phyloP scores from a whole-genome alignment of 1,284 basidiomycete species.

The Cryptococcus maquisensis region DNA sequence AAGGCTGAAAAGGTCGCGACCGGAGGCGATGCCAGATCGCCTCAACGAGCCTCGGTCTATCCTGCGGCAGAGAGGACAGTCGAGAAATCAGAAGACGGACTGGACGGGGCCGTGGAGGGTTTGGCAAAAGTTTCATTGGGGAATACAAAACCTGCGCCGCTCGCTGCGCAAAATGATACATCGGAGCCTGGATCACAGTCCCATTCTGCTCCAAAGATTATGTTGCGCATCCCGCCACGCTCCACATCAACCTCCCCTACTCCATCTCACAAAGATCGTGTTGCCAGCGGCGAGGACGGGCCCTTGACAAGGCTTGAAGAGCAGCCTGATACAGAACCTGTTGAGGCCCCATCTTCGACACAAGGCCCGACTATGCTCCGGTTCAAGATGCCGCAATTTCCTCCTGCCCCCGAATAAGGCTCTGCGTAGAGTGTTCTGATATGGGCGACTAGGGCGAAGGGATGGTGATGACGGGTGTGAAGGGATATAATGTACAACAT shows the following conservation, averaged over 20 bases:
- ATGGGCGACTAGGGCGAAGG: too few species aligned
- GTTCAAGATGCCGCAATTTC: neutral
- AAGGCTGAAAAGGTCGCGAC: neutral
- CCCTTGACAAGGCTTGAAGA: neutral
- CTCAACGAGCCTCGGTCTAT: neutral
- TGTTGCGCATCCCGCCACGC: conserved; percentile 20
- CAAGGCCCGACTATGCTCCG: neutral
- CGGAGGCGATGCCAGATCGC: neutral
- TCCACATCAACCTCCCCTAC: neutral
- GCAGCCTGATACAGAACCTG: neutral
- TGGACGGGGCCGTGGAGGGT: neutral
- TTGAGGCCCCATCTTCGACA: neutral
- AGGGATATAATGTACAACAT: too few species aligned
- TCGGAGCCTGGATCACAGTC: neutral
- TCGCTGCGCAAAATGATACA: neutral
- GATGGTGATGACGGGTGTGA: neutral
- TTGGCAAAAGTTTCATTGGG: neutral
- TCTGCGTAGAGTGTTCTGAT: too few species aligned
- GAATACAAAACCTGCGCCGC: neutral
- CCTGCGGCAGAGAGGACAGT: neutral
- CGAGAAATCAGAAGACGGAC: neutral
- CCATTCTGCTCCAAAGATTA: conserved; percentile 11
- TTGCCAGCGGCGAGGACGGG: too few species aligned
- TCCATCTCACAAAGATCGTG: neutral
- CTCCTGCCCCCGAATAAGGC: neutral